Base-by-base conservation (phyloP, 169 alveolate species). In the Plasmodium vivax region DNA sequence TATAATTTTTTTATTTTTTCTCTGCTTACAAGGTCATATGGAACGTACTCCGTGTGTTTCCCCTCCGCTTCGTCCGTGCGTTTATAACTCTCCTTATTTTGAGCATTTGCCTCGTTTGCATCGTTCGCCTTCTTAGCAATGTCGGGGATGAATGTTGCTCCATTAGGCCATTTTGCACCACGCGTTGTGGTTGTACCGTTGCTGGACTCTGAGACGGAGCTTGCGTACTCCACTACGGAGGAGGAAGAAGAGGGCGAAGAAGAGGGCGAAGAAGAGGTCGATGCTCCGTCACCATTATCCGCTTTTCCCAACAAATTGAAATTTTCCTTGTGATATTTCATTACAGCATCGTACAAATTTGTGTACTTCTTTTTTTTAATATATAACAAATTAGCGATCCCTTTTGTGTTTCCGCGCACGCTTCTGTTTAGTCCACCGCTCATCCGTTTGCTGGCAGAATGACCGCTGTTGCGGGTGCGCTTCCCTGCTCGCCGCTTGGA, bases 1-100 rank as follows among this genome's bases (percentile, higher is more conserved):
- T 87, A 87, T 19, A 77, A 87, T 38, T 58, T 74, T 87, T 75
- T 87, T 9, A 87, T 51, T 34, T 75, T 87, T 75, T 87, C 87
- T 38, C 72, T 62, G 75, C 62, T 75, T 27, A 87, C 16, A 9
- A 87, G 32, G 32, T 87, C 82, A 87, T 87, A 87, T 75, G n/a
- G 73, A 58, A 72, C 38, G 54, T 87, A 77, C 77, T 75, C 85
- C 16, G 3, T 84, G n/a, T 12, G 62, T 30, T 30, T 19, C 10
- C 3, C 38, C 30, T 27, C 32, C 12, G 23, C 72, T 19, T 62
- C 74, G 34, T 83, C 68, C 12, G 2, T 34, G 36, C 73, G 38
- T 30, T 23, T 71, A 51, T 23, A 51, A 41, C 56, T 82, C n/a
- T 32, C 56, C 54, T 27, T 45, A 45, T 43, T 23, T 82, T 51